Base-by-base conservation (phyloP, 805 yeast species). In the Pichia pseudocactophila region DNA sequence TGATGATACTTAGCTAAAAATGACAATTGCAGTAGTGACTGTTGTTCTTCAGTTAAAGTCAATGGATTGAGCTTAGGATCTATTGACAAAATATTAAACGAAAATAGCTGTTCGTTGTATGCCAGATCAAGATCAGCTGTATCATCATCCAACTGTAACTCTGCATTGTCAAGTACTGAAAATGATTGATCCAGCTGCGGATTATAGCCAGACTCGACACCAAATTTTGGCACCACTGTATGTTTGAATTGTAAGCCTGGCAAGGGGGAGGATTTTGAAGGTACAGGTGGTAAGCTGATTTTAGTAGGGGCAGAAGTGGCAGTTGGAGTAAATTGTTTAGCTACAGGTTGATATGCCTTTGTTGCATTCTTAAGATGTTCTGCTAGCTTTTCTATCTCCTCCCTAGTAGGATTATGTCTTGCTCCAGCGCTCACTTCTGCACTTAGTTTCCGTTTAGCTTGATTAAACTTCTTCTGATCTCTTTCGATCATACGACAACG, bases 401-500 rank as follows among this genome's bases (percentile, higher is more conserved):
- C 49, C 10, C 48, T 37, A 2, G 49, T 42, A 26, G 51, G 51
- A 34, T 43, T 48, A 11, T 48, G 36, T 44, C 53, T 42, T 42
- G 40, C 36, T 26, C 43, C 44, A 28, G 47, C 44, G 43, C 39
- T 36, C 32, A 50, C 43, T 39, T 43, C 57, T 34, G 43, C 47
- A 46, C 39, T 47, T n/a, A 34, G 47, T 45, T 40, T 51, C 39
- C 52, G 54, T 42, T 38, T 54, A 19, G 50, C 59, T 51, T 43
- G 56, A 30, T 53, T 50, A 40, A 56, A 52, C 33, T 61, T 58
- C 45, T 61, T 61, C 42, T 61, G 65, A 16, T 61, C 62, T 46
- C 80, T 60, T 54, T 74, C 80, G 37, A 74, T 70, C 55, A 73
- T 70, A 44, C 80, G 66, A 53, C 80, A 74, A 47, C 75, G 73